Evolutionary conservation across 306 rosid genomes (phyloP), one percentile per base, ranked within the genome.

Genomic region (Biancaea sappan): DNA sequence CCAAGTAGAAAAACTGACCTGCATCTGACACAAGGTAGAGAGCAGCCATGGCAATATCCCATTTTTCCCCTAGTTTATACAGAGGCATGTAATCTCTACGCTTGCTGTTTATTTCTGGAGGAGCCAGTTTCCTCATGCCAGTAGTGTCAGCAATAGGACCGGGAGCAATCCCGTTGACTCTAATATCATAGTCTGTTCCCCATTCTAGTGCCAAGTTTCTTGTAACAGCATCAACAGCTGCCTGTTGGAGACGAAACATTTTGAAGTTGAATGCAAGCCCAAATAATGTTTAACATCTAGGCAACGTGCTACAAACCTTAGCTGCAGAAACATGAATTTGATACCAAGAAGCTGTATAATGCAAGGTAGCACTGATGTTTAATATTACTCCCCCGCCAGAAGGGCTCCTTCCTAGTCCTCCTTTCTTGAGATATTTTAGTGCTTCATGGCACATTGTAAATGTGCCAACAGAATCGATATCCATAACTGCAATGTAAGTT

Each of bases 1-100:
- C 11, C 56, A 77, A 31, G 65, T 47, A n/a, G 4, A 61, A 25
- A 18, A 8, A 74, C 80, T 12, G 70, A 94, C 98, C 98, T 83
- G 98, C 96, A 83, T 90, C 94, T 16, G 98, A 94, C 59, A 72
- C 85, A 70, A 94, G 91, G 86, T 76, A 94, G 64, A 94, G 81
- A 48, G 96, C 94, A 69, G 98, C 84, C 98, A 94, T 94, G 32
- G 99, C 98, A 79, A 94, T 88, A 77, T 94, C 98, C 98, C 98
- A 94, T 61, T 88, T 91, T 77, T 94, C 98, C 59, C 98, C 98
- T 35, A 85, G 3, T 80, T 86, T 94, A 77, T 24, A 91, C 51
- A 90, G 70, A 26, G 98, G 96, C 89, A 73, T 76, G 52, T 74
- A 68, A 1, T 87, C 91, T 62, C 73, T 84, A 32, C 76, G 38